Evolutionary conservation across 495 filamentous ascomycete genomes (phyloP), one percentile per base, ranked within the genome.

Genomic region (Annulohypoxylon bovei): DNA sequence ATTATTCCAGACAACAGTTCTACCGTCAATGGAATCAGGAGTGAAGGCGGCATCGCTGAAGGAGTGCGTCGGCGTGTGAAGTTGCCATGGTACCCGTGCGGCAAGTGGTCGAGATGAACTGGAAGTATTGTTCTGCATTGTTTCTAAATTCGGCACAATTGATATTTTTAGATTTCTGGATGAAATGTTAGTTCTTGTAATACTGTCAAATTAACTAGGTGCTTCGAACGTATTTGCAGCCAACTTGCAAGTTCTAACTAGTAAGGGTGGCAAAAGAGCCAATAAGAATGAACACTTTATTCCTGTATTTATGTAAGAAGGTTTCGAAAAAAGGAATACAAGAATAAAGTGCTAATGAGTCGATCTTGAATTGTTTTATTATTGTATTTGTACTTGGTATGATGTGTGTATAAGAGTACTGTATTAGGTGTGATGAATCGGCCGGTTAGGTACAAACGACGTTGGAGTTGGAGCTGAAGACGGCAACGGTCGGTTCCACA

Each of bases 1-100:
- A 57, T 81, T 88, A 72, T 84, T 85, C 69, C 90, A 78, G 22
- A 78, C 82, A 6, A 86, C 81, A 12, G 82, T 82, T 55, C 79
- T 77, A 53, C 87, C 84, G 33, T 73, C 68, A 53, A 74, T 70
- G 23, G 70, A 63, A 49, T 74, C 70, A 20, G 65, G 61, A 5
- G 70, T 71, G 74, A 68, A 63, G 63, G 63, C 66, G 1, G 25
- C 44, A 0, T 62, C 58, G 39, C 68, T 60, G 56, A 75, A 70
- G 44, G 79, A 74, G 37, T 70, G 70, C 23, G 67, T 71, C 9
- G 74, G 71, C 2, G 71, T 72, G 42, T 67, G 65, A 28, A 73
- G 62, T 12, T 71, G 65, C 35, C 65, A 69, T 8, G 73, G 61
- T 4, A 71, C 37, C 28, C 67, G 67, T 76, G 82, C 16, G 73